These are phyloP conservation scores for Casuarina glauca DNA, from an alignment of 306 rosid genomes.

Conservation along the genomic window DNA sequence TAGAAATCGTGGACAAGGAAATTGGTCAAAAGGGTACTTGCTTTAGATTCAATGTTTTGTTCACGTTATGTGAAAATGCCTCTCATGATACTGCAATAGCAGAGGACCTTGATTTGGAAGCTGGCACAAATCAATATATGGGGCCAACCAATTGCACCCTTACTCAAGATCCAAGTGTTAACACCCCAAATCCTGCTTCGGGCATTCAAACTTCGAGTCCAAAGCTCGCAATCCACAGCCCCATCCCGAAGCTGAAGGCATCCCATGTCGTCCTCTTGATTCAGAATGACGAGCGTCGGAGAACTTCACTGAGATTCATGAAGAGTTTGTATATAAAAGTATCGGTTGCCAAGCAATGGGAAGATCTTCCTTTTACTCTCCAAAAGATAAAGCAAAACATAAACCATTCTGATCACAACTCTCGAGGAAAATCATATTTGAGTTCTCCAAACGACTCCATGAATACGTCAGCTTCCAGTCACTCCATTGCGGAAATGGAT, in stretches of 20 bases:
- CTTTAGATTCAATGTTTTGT: constrained; percentile 64
- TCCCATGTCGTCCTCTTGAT: constrained; percentile 46
- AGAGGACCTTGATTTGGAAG: constrained; percentile 34
- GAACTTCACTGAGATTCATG: constrained; percentile 32
- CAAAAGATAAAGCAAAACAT: constrained; percentile 16
- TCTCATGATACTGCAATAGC: constrained; percentile 2
- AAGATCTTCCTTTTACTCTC: constrained; percentile 31
- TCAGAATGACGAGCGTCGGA: constrained; percentile 26
- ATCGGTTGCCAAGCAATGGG: constrained; percentile 24
- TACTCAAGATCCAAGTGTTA: constrained; percentile 23
- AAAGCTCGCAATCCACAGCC: constrained; percentile 19
- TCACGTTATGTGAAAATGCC: constrained; percentile 32
- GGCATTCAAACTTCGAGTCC: constrained; percentile 42
- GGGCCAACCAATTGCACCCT: background rate
- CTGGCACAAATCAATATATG: constrained; percentile 17
- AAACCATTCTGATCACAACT: constrained; percentile 23
- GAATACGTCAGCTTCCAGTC: constrained; percentile 21
- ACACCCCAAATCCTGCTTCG: constrained; percentile 28
- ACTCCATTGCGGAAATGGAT: constrained; percentile 20
- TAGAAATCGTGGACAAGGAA: constrained; percentile 67
- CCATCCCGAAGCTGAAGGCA: constrained; percentile 43
- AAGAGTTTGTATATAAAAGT: constrained; percentile 39
- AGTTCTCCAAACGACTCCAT: constrained; percentile 18
- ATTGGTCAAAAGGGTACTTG: constrained; percentile 64
- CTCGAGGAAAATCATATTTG: constrained; percentile 24